Conservation (phyloP, 176 grass and related monocot species). For the Panicum miliaceum region DNA sequence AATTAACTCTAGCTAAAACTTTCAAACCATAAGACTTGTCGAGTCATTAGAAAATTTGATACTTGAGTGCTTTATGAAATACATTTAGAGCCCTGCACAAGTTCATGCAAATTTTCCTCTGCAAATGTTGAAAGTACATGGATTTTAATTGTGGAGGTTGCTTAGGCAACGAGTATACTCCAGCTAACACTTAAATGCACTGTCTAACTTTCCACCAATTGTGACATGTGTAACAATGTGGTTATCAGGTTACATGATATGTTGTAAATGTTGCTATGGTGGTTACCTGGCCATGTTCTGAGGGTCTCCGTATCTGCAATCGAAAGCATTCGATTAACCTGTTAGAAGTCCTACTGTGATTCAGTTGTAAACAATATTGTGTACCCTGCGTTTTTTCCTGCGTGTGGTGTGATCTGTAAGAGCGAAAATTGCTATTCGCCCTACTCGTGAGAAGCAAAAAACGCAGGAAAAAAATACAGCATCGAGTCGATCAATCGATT, state of each 20-base stretch:
- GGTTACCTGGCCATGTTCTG: neutral
- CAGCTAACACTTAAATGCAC: neutral
- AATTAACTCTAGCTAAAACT: neutral
- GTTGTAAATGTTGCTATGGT: neutral
- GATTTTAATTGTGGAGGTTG: constrained; percentile 2
- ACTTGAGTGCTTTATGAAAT: neutral
- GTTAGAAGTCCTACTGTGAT: neutral
- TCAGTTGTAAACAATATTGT: constrained; percentile 15
- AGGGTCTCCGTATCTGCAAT: constrained; percentile 2
- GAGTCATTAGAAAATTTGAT: neutral
- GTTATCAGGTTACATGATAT: neutral
- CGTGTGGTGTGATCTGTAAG: too few relatives aligned
- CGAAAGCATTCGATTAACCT: constrained; percentile 6
- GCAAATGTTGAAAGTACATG: neutral
- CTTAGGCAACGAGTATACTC: neutral
- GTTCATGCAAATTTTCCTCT: neutral
- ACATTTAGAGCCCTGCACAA: neutral
- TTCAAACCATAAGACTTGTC: neutral
- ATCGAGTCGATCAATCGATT: too few relatives aligned
- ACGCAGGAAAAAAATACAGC: too few relatives aligned
- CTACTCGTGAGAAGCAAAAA: too few relatives aligned
- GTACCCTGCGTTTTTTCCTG: too few relatives aligned
- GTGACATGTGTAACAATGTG: neutral
- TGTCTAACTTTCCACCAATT: neutral
- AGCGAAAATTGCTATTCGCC: too few relatives aligned